Percentiles rank a stretch among this genome's conserved stretches.
These are phyloP conservation scores for Trichopus zeylanicus DNA, from an alignment of 116 monocot genomes.

Conservation along the genomic window DNA sequence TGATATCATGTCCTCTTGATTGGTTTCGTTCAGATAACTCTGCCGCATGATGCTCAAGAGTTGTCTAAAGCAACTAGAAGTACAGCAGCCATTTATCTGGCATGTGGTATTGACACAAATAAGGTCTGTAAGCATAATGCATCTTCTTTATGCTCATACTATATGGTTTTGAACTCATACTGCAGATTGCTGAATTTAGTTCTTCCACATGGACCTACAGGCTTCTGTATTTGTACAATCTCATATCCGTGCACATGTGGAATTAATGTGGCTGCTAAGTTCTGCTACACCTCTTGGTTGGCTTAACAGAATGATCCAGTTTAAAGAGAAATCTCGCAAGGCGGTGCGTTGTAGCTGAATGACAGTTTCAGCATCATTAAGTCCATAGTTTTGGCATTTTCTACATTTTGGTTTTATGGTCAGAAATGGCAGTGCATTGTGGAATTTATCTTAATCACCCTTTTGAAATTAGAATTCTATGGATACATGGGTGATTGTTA, in stretches of 20 bases:
- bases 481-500: too few species aligned
- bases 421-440: too few species aligned
- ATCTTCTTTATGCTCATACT: too few species aligned
- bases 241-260: conserved; percentile 90
- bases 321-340: conserved; percentile 97
- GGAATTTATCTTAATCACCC: too few species aligned
- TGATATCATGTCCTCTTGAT: too few species aligned
- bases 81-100: conserved; percentile 92
- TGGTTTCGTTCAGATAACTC: conserved; percentile 80
- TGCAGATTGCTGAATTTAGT: neutral
- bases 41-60: conserved; percentile 69
- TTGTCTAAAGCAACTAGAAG: conserved; percentile 73
- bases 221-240: conserved; percentile 94
- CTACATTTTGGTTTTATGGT: too few species aligned
- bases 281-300: conserved; percentile 84
- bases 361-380: conserved; percentile 15
- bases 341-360: conserved; percentile 72
- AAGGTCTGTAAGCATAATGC: conserved; percentile 42
- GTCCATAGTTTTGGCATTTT: neutral
- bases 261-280: conserved; percentile 95
- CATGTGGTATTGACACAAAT: conserved; percentile 86
- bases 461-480: too few species aligned
- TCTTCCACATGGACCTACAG: conserved; percentile 25
- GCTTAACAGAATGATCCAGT: conserved; percentile 98
- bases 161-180: neutral